Base-by-base conservation (phyloP, 345 rosid genomes). In the Salix exigua region DNA sequence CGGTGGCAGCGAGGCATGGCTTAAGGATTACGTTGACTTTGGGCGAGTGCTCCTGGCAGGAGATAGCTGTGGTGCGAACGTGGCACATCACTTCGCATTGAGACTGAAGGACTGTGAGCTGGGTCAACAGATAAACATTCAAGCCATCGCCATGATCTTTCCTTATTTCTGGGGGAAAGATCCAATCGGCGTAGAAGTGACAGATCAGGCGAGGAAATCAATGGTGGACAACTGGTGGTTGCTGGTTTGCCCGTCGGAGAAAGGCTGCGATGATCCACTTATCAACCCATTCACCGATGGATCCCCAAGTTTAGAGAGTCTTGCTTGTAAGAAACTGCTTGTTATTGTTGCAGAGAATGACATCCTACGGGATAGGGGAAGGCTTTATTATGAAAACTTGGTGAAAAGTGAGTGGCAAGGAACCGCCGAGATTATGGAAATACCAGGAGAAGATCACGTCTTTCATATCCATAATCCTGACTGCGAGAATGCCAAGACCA, bases 191-290 rank as follows among this genome's bases (percentile, higher is more conserved):
- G 78, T 68, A 6, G 98, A 94, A 85, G 35, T 69, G 4, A 69
- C 30, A 0, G 90, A 94, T 61, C 51, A 1, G 19, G 58, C 66
- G 0, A 86, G 91, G 80, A 92, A 86, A 76, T 67, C 86, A 61
- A 81, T 87, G 90, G 98, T 94, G 30, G 97, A 94, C 28, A 76
- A 79, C 30, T 94, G 97, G 96, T 94, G 98, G 97, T 21, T 10
- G 50, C 90, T 91, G 17, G 90, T 90, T 30, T 91, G 95, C 19
- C 88, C 91, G 3, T 89, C 94, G 0, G 86, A 86, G 2, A 87
- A 84, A 80, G 97, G 95, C 46, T 83, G 86, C 48, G 98, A 94
- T 64, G 93, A 92, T 71, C 93, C 93, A 26, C 75, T 85, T 51
- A 91, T 94, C 44, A 92, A 94, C 82, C 97, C 97, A 70, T 88